phyloP scores from a whole-genome alignment of 2,329 filamentous ascomycete species.

The Xenoacremonium recifei region DNA sequence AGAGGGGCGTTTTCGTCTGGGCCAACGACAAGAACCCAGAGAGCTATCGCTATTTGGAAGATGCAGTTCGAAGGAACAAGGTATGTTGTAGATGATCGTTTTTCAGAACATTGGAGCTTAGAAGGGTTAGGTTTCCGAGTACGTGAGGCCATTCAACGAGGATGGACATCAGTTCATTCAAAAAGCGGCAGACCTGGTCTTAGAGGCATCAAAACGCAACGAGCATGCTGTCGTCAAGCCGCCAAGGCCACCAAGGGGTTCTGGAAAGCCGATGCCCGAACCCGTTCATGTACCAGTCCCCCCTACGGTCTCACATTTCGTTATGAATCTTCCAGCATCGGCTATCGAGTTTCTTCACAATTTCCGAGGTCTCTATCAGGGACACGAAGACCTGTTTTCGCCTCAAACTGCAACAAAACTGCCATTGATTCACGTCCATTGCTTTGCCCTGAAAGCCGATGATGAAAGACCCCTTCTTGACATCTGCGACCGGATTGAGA shows the following conservation, averaged over 20 bases:
- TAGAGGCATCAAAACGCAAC: constrained; percentile 47
- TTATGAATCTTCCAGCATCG: constrained; percentile 95
- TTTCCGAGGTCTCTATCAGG: constrained; percentile 72
- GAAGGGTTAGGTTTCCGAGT: constrained; percentile 54
- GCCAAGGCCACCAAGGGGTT: constrained; percentile 36
- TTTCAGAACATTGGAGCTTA: constrained; percentile 9
- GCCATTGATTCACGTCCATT: constrained; percentile 90
- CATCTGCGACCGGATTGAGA: constrained; percentile 39
- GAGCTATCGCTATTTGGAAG: constrained; percentile 69
- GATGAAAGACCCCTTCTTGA: constrained; percentile 64
- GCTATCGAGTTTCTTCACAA: constrained; percentile 77
- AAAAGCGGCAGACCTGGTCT: constrained; percentile 60
- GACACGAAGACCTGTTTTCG: constrained; percentile 63
- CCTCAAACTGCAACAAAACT: constrained; percentile 59
- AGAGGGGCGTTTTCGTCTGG: constrained; percentile 88
- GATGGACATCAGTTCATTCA: constrained; percentile 83
- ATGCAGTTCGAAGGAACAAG: constrained; percentile 77
- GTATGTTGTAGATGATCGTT: constrained; percentile 39
- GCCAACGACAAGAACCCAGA: constrained; percentile 97
- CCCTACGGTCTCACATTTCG: constrained; percentile 81
- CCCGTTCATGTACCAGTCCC: constrained; percentile 57
- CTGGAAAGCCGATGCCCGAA: constrained; percentile 34
- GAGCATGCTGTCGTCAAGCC: constrained; percentile 54
- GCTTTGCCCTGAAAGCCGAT: constrained; percentile 81
- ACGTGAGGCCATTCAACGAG: constrained; percentile 75